A percentile compares a stretch with the other conserved stretches of the same genome.
Evolutionary conservation across 108 stramenopile species (phyloP).

Genomic region (Thalassiosira profunda): DNA sequence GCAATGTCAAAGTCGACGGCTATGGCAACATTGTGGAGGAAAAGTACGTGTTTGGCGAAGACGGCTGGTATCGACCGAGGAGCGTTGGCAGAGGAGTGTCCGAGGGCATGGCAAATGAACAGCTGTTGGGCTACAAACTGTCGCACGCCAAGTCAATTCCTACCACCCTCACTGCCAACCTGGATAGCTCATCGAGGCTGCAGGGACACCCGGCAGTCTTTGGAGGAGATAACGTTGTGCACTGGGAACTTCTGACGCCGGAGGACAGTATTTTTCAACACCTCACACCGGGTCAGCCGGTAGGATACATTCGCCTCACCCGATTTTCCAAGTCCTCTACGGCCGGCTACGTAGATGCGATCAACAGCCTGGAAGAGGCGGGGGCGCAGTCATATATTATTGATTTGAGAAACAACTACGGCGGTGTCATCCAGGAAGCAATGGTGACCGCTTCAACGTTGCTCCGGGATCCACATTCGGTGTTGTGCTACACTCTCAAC

Average conservation of each 20-base stretch:
- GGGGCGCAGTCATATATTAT: slow-evolving; percentile 83
- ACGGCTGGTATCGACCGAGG: slow-evolving; percentile 38
- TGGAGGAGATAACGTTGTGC: slow-evolving; percentile 72
- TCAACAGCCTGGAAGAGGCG: slow-evolving; percentile 62
- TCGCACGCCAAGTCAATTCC: slow-evolving; percentile 42
- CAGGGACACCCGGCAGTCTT: slow-evolving; percentile 18
- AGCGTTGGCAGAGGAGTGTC: not conserved
- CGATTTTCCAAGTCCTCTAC: slow-evolving; percentile 81
- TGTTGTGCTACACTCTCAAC: slow-evolving; percentile 82
- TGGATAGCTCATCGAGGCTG: not conserved
- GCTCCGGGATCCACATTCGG: slow-evolving; percentile 76
- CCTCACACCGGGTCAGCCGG: slow-evolving; percentile 24
- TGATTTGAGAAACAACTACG: slow-evolving; percentile 86
- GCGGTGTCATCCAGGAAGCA: slow-evolving; percentile 88
- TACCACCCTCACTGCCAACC: slow-evolving; percentile 31
- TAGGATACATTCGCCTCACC: slow-evolving; percentile 86
- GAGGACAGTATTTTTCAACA: slow-evolving; percentile 62
- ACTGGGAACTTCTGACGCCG: slow-evolving; percentile 64
- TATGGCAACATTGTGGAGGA: slow-evolving; percentile 15
- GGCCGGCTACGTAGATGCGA: slow-evolving; percentile 66
- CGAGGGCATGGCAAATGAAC: slow-evolving; percentile 9
- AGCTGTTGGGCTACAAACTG: slow-evolving; percentile 39
- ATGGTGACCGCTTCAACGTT: slow-evolving; percentile 85
- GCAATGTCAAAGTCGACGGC: not conserved
- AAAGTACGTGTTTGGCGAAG: slow-evolving; percentile 37